phyloP scores from a whole-genome alignment of 345 rosid genomes.

The Populus pruinosa region DNA sequence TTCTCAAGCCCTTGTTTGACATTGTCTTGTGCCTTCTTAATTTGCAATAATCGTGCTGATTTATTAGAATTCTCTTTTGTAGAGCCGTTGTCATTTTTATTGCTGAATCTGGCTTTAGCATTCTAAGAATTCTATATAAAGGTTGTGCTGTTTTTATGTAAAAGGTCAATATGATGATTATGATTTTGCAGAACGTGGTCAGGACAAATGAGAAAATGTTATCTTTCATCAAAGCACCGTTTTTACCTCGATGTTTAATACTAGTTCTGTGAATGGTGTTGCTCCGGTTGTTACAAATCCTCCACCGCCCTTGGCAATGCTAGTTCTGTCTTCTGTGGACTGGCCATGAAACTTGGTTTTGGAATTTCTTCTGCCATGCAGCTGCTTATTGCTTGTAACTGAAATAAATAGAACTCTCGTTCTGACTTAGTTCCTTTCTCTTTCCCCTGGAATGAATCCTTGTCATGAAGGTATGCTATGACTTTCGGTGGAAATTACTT shows the following conservation, averaged over 20 bases:
- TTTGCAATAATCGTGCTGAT: neutral
- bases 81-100: conserved; percentile 4
- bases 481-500: conserved; percentile 71
- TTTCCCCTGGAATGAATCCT: neutral
- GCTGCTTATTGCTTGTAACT: neutral
- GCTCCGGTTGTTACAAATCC: neutral
- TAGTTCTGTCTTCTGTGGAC: neutral
- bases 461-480: conserved; percentile 64
- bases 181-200: neutral
- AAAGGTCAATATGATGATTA: neutral
- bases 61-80: neutral
- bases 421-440: neutral
- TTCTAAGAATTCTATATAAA: neutral
- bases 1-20: neutral
- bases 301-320: neutral
- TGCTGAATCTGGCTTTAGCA: neutral
- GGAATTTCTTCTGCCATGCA: neutral
- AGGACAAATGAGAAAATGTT: neutral
- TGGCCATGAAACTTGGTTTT: neutral
- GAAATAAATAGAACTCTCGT: neutral
- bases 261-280: neutral
- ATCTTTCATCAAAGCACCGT: neutral
- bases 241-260: neutral
- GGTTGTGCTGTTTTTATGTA: neutral
- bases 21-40: neutral